Conservation (phyloP, 2,329 filamentous ascomycete species). For the Zasmidium citrigriseum region DNA sequence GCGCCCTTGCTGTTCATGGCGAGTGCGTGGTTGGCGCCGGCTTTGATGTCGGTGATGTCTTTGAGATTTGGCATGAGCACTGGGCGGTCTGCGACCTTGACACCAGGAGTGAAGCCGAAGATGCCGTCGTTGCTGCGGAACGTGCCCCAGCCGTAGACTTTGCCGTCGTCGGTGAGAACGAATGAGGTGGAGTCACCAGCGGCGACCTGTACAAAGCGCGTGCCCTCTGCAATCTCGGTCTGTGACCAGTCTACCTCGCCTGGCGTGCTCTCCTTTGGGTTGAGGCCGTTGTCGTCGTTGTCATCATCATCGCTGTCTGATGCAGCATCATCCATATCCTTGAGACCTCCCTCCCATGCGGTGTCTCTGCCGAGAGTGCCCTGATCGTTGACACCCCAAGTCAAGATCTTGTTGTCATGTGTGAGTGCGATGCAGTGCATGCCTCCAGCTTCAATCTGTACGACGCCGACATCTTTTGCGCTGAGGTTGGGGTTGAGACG, state of each 20-base stretch:
- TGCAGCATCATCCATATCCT: conserved; percentile 55
- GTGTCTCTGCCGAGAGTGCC: conserved; percentile 78
- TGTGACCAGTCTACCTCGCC: conserved; percentile 37
- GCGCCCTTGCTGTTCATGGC: conserved; percentile 66
- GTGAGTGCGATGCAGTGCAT: conserved; percentile 81
- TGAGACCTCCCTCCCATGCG: conserved; percentile 63
- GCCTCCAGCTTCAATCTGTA: conserved; percentile 75
- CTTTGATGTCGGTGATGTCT: conserved; percentile 64
- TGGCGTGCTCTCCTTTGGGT: conserved; percentile 72
- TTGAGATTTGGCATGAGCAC: conserved; percentile 62
- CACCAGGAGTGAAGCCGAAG: conserved; percentile 61
- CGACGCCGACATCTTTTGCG: conserved; percentile 62
- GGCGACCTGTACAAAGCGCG: conserved; percentile 66
- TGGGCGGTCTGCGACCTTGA: conserved; percentile 55
- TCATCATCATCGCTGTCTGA: conserved; percentile 58
- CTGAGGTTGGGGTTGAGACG: conserved; percentile 65
- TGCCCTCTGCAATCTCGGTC: conserved; percentile 53
- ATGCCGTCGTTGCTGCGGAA: conserved; percentile 71
- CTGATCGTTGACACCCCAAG: conserved; percentile 87
- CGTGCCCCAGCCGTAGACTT: conserved; percentile 81
- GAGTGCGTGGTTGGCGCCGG: conserved; percentile 71
- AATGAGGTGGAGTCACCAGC: conserved; percentile 77
- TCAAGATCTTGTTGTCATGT: conserved; percentile 76
- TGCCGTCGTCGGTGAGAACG: conserved; percentile 71
- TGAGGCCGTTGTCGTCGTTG: conserved; percentile 63